Percentiles rank a stretch among this genome's conserved stretches.
Evolutionary conservation across 371 early-diverging fungal genomes (phyloP).

Genomic region (Zychaea mexicana): DNA sequence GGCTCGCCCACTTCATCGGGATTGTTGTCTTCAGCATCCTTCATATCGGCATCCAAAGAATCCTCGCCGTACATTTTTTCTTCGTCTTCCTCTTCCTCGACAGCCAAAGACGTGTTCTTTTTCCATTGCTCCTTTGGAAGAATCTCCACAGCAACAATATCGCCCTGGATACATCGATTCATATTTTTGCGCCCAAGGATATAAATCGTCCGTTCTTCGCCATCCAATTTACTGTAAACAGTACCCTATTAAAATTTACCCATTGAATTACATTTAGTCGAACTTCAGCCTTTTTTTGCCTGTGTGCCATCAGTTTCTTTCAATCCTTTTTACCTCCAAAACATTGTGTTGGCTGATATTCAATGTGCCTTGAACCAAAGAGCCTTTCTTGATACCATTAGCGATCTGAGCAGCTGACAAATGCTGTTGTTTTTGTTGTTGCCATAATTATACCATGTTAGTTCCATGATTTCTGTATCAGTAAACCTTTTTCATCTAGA

Average conservation of each 20-base stretch:
- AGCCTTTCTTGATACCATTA: slow-evolving; percentile 85
- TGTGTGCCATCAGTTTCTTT: not conserved
- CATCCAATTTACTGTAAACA: slow-evolving; percentile 75
- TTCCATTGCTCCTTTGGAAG: slow-evolving; percentile 85
- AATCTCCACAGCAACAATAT: slow-evolving; percentile 20
- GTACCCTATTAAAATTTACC: slow-evolving; percentile 57
- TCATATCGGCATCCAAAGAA: slow-evolving; percentile 26
- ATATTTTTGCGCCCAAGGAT: slow-evolving; percentile 83
- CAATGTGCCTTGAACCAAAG: slow-evolving; percentile 80
- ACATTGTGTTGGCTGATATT: slow-evolving; percentile 85
- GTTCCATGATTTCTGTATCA: too few relatives aligned
- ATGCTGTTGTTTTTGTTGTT: slow-evolving; percentile 63
- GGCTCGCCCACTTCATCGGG: slow-evolving; percentile 54
- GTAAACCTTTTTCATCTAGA: too few relatives aligned
- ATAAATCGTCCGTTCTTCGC: slow-evolving; percentile 70
- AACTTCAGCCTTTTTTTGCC: not conserved
- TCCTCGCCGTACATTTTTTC: slow-evolving; percentile 49
- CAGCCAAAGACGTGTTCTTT: slow-evolving; percentile 65
- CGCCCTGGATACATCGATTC: slow-evolving; percentile 91
- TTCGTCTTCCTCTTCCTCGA: slow-evolving; percentile 68
- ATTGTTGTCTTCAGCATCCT: slow-evolving; percentile 18
- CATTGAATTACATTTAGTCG: not conserved
- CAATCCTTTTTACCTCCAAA: slow-evolving; percentile 60
- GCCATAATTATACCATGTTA: too few relatives aligned
- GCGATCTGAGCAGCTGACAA: slow-evolving; percentile 71